A percentile compares a stretch with the other conserved stretches of the same genome.
phyloP scores from a whole-genome alignment of 2,329 filamentous ascomycete genomes.

The Cryoendolithus antarcticus region DNA sequence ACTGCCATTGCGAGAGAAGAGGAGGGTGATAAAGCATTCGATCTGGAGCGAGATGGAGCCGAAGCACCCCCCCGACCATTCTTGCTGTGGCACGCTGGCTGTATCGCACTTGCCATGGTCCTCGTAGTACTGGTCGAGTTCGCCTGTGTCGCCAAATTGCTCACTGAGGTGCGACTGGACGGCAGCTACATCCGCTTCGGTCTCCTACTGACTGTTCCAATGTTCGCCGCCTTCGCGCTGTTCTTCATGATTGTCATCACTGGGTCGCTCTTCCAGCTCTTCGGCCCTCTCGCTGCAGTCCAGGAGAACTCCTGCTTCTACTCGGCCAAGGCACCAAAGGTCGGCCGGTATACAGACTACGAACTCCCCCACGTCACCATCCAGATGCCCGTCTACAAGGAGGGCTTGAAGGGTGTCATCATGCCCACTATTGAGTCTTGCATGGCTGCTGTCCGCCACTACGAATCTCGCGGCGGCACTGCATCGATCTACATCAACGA shows the following conservation, averaged over 20 bases:
- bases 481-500: constrained; percentile 69
- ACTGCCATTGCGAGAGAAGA: constrained; percentile 6
- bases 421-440: constrained; percentile 64
- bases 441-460: constrained; percentile 65
- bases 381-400: constrained; percentile 81
- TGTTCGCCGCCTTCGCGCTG: constrained; percentile 47
- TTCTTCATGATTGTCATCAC: constrained; percentile 72
- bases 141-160: constrained; percentile 5
- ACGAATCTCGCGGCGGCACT: constrained; percentile 65
- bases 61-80: constrained; percentile 3
- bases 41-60: constrained; percentile 4
- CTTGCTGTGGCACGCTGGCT: constrained; percentile 3
- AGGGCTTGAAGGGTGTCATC: constrained; percentile 64
- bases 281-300: constrained; percentile 64
- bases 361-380: constrained; percentile 59
- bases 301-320: constrained; percentile 66
- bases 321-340: constrained; percentile 43
- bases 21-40: constrained; percentile 5
- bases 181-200: constrained; percentile 4
- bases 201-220: constrained; percentile 3
- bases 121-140: constrained; percentile 6
- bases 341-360: constrained; percentile 4
- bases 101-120: constrained; percentile 5
- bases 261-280: constrained; percentile 61
- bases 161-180: constrained; percentile 5